Evolutionary conservation across 1,284 basidiomycete genomes (phyloP).

Genomic region (Exobasidium rhododendri): DNA sequence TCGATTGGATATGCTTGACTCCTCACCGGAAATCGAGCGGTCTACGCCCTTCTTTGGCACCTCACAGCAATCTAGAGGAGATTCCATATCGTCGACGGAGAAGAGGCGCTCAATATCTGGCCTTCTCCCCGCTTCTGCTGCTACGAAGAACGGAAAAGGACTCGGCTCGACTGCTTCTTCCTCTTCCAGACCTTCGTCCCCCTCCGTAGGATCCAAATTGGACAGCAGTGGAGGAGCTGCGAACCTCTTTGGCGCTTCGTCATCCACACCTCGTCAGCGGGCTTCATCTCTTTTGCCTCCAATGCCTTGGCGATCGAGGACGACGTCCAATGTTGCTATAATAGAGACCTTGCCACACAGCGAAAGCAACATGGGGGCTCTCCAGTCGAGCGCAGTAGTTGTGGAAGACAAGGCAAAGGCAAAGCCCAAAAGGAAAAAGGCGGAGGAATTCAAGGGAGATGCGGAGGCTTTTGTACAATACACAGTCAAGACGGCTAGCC

Average conservation of each 20-base stretch:
- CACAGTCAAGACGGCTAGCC: constrained; percentile 23
- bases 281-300: constrained; percentile 40
- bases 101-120: no score
- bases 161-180: no score
- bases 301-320: constrained; percentile 29
- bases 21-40: constrained; percentile 5
- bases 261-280: constrained; percentile 21
- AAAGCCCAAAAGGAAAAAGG: constrained; percentile 1
- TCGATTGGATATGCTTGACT: not conserved
- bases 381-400: no score
- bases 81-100: not conserved
- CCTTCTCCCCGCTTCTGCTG: no score
- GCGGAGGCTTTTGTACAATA: constrained; percentile 35
- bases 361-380: no score
- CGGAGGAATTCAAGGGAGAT: constrained; percentile 22
- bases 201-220: constrained; percentile 19
- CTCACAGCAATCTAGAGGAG: not conserved
- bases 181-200: constrained; percentile 1
- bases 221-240: constrained; percentile 41
- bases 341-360: constrained; percentile 10
- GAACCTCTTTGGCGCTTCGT: constrained; percentile 27
- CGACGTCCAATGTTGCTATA: constrained; percentile 26
- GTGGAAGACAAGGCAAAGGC: constrained; percentile 16
- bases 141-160: no score
- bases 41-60: not conserved